Evolutionary conservation across 345 rosid species (phyloP).

Genomic region (Capsella bursapastoris): DNA sequence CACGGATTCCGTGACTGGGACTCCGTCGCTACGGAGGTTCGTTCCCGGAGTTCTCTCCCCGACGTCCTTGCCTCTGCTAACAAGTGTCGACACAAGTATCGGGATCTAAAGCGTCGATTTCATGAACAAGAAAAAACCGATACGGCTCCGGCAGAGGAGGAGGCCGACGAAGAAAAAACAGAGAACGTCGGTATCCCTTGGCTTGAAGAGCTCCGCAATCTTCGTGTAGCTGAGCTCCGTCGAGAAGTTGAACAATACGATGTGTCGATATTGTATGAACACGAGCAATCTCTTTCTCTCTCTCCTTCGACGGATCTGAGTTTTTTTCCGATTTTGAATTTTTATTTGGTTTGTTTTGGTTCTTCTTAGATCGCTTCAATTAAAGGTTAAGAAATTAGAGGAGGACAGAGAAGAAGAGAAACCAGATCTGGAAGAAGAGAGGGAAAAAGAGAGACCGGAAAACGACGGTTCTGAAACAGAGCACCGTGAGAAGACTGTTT

Average conservation of each 20-base stretch:
- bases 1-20: constrained; percentile 81
- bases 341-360: neutral
- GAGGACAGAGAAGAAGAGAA: constrained; percentile 35
- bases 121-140: neutral
- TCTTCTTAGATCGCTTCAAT: constrained; percentile 47
- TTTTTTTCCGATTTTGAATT: constrained; percentile 1
- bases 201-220: constrained; percentile 69
- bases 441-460: constrained; percentile 36
- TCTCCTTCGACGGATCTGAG: constrained; percentile 38
- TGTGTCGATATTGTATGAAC: constrained; percentile 62
- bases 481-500: constrained; percentile 18
- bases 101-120: constrained; percentile 71
- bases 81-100: constrained; percentile 61
- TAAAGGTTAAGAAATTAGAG: constrained; percentile 47
- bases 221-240: constrained; percentile 78
- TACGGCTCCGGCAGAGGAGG: neutral
- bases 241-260: constrained; percentile 74
- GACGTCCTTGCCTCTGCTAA: constrained; percentile 51
- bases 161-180: constrained; percentile 21
- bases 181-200: constrained; percentile 52
- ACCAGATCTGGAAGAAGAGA: constrained; percentile 46
- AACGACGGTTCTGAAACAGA: constrained; percentile 36
- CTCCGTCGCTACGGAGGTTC: constrained; percentile 73
- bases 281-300: constrained; percentile 5
- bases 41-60: constrained; percentile 56